Base-by-base conservation (phyloP, 2,329 filamentous ascomycete species). In the Zymoseptoria pseudotritici region DNA sequence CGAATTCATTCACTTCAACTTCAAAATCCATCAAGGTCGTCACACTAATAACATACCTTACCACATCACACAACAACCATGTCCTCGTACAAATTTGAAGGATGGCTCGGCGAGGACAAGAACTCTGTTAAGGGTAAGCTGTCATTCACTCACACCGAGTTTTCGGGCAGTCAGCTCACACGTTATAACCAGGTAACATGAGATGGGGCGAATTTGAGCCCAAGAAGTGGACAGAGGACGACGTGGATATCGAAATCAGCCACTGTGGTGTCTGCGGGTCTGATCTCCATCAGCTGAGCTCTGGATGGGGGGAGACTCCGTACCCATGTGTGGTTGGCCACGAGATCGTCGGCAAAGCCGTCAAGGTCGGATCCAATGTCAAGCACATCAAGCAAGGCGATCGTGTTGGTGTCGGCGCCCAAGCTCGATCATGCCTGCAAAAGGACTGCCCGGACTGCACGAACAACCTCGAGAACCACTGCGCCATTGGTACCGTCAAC, bases 21-120 rank as follows among this genome's bases (percentile, higher is more conserved):
- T 3, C 42, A 46, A 6, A 42, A 46, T 17, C 36, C 36, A 46
- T 46, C 36, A 46, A 46, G 36, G 36, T 46, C 36, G n/a, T 17
- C 17, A 46, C 13, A 46, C 36, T 17, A 46, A 13, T 17, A 46
- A 1, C 6, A 29, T 7, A 8, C 26, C 8, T 29, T 4, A 24
- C 19, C n/a, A 17, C 9, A 50, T 19, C 11, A 56, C 54, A n/a
- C 20, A 20, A 13, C 9, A 19, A 56, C n/a, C 11, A 20, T 22
- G 22, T 49, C 55, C 2, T 73, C 78, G 63, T 79, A 80, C 71
- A 79, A 78, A 58, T 84, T 84, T 68, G 76, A 82, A 69, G 82
- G 82, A 67, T 84, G 82, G 82, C 73, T 83, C 62, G 82, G 78
- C 67, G 76, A 79, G 54, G 78, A 80, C 71, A 63, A 74, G 29